Evolutionary conservation across 1,139 yeast species (phyloP).

Genomic region (Nakaseomyces sp.): DNA sequence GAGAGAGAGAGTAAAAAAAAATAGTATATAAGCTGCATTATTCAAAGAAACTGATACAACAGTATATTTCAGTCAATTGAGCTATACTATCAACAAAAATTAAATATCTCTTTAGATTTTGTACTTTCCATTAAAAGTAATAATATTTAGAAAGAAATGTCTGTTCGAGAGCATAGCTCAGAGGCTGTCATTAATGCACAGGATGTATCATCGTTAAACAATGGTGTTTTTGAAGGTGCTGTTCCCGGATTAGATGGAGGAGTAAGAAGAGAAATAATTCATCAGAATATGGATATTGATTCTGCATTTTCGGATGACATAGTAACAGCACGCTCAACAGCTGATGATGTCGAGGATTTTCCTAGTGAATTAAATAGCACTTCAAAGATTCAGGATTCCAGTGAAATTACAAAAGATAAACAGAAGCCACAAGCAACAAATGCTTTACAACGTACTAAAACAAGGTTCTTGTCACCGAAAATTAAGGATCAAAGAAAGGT

Average conservation of each 20-base stretch:
- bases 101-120: too few species aligned
- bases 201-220: neutral
- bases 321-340: too few species aligned
- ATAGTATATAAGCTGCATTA: too few species aligned
- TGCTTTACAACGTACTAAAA: conserved; percentile 7
- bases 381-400: neutral
- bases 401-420: too few species aligned
- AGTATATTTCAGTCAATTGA: too few species aligned
- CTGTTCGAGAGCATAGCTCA: neutral
- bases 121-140: too few species aligned
- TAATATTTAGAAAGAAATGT: neutral
- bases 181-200: neutral
- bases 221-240: neutral
- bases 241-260: neutral
- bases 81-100: too few species aligned
- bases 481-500: conserved; percentile 10
- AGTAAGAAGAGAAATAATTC: neutral
- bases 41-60: too few species aligned
- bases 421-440: too few species aligned
- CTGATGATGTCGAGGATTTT: neutral
- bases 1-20: too few species aligned
- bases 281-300: neutral
- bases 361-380: too few species aligned
- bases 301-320: neutral
- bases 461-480: conserved; percentile 11